phyloP scores from a whole-genome alignment of 1,284 basidiomycete genomes.

The Cryptococcus wingfieldii region DNA sequence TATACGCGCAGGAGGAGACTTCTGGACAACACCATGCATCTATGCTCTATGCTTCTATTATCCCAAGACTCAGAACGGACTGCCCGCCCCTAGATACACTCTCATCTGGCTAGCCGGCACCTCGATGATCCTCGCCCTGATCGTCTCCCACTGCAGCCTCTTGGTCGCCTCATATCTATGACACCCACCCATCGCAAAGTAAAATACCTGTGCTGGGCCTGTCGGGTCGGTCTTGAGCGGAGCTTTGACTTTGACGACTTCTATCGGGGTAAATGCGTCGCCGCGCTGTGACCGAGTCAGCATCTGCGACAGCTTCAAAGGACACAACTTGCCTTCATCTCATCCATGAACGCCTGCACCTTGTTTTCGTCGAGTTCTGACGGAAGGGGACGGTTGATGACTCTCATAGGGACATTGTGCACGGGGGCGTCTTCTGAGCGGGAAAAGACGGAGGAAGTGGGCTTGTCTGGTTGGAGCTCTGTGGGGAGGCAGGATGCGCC shows the following conservation, averaged over 20 bases:
- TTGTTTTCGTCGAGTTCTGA: conserved; percentile 48
- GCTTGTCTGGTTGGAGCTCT: conserved; percentile 8
- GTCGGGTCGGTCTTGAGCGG: conserved; percentile 34
- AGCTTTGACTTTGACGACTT: conserved; percentile 45
- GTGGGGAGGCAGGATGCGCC: conserved; percentile 5
- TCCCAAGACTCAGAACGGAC: conserved; percentile 36
- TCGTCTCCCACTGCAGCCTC: conserved; percentile 40
- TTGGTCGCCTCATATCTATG: conserved; percentile 51
- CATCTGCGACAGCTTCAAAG: neutral
- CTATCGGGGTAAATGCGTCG: conserved; percentile 49
- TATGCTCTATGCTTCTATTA: neutral
- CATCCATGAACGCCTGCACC: conserved; percentile 47
- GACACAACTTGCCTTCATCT: conserved; percentile 41
- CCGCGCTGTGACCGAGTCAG: conserved; percentile 28
- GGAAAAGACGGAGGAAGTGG: conserved; percentile 33
- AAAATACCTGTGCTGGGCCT: conserved; percentile 36
- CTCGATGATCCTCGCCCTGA: conserved; percentile 47
- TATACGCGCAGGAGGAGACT: neutral
- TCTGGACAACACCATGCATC: neutral
- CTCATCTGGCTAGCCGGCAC: conserved; percentile 46
- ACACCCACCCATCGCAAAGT: conserved; percentile 50
- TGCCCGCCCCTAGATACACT: conserved; percentile 45
- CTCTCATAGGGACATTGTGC: conserved; percentile 46
- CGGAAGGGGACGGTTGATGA: conserved; percentile 48
- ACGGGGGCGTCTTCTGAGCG: conserved; percentile 26